Conservation (phyloP, 345 rosid genomes). For the Euphorbia lathyris region DNA sequence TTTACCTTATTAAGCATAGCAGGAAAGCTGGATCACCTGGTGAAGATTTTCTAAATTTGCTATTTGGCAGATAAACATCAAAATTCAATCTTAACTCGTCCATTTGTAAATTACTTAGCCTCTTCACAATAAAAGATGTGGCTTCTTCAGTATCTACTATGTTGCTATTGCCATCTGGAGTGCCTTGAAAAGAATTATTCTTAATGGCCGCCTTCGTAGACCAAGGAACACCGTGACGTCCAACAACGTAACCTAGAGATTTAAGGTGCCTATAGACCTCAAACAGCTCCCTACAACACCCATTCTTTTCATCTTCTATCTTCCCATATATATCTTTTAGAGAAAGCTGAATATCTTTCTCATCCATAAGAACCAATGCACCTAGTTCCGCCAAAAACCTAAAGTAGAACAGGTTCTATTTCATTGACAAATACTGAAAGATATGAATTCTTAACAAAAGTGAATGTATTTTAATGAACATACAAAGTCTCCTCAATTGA, state of each 20-base stretch:
- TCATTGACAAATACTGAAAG: too few species aligned
- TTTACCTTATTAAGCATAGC: constrained; percentile 58
- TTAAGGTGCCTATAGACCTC: constrained; percentile 72
- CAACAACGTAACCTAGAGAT: constrained; percentile 67
- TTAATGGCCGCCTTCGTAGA: constrained; percentile 40
- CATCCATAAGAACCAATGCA: constrained; percentile 52
- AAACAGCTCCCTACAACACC: constrained; percentile 59
- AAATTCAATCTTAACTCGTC: constrained; percentile 44
- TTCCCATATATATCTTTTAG: constrained; percentile 52
- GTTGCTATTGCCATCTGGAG: constrained; percentile 14
- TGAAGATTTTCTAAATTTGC: constrained; percentile 76
- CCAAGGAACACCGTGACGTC: constrained; percentile 74
- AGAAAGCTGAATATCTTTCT: constrained; percentile 36
- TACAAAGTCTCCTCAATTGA: constrained; percentile 78
- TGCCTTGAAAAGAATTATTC: constrained; percentile 20
- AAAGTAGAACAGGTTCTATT: background rate
- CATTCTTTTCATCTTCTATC: constrained; percentile 43
- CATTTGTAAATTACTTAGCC: constrained; percentile 43
- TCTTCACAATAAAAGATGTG: constrained; percentile 20
- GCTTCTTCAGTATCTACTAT: constrained; percentile 5
- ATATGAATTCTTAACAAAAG: background rate
- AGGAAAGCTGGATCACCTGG: constrained; percentile 70
- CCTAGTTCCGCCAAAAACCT: constrained; percentile 85
- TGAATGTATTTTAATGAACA: constrained; percentile 12
- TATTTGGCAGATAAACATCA: constrained; percentile 75